Base-by-base conservation (phyloP, 192 early-diverging fungal species). In the Podila horticola region DNA sequence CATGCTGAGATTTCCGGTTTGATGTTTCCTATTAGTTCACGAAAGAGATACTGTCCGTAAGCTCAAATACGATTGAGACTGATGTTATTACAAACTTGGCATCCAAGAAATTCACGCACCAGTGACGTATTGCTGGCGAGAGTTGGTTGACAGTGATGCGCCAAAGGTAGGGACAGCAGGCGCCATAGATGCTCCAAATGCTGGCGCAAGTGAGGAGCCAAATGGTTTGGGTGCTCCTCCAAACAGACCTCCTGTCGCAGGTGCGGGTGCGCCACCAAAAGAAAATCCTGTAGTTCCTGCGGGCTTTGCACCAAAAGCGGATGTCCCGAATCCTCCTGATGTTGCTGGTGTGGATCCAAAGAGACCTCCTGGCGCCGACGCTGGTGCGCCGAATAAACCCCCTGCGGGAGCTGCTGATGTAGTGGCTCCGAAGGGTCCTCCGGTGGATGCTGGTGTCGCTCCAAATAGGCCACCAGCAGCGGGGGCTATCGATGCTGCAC, bases 1-100 rank as follows among this genome's bases (percentile, higher is more conserved):
- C 91, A 90, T 13, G 84, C 69, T 29, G 82, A 75, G 29, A 85
- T 79, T 49, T 86, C 75, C 26, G 63, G 49, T 13, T 74, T 73
- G 31, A 69, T 65, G 70, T 79, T 63, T 30, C 81, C 71, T 73
- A 71, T 12, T 22, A 24, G 15, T 52, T 9, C 52, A 20, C 12
- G 9, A 26, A 22, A 2, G 12, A 55, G 22, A 55, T 22, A 55
- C 3, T 12, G 4, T 45, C 41, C 11, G 41, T 45, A 55, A 69
- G 63, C 26, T 50, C 30, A 31, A 55, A 77, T 4, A 57, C 11
- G 24, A 75, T 29, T 19, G 24, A 55, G 0, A 17, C 12, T 24
- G 52, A 22, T 5, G 20, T 12, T n/a, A 11, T 55, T 10, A 75
- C 73, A 74, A 63, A 73, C 19, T 26, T 24, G 33, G 19, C 0